Evolutionary conservation across 2,329 filamentous ascomycete species (phyloP).

Genomic region (Fusarium decemcellulare): DNA sequence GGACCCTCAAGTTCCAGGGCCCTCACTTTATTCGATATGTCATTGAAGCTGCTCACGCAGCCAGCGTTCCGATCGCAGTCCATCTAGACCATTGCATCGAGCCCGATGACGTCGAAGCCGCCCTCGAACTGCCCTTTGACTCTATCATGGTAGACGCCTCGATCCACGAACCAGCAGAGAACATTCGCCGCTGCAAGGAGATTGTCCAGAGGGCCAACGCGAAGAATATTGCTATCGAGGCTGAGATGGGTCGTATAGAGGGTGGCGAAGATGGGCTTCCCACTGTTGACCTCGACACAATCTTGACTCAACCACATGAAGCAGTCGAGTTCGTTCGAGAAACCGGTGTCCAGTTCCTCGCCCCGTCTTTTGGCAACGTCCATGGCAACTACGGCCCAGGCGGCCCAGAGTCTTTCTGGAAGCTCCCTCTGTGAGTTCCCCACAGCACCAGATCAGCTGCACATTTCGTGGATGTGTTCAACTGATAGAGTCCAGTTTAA

Average conservation of each 20-base stretch:
- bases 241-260: conserved; percentile 66
- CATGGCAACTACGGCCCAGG: conserved; percentile 20
- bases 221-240: conserved; percentile 73
- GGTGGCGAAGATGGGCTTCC: conserved; percentile 26
- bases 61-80: conserved; percentile 66
- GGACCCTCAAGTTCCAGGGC: conserved; percentile 73
- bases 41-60: conserved; percentile 62
- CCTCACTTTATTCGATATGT: conserved; percentile 62
- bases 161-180: conserved; percentile 74
- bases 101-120: conserved; percentile 44
- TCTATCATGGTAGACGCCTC: conserved; percentile 79
- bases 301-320: conserved; percentile 17
- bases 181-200: conserved; percentile 69
- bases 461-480: neutral
- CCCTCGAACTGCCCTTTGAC: conserved; percentile 64
- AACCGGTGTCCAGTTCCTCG: conserved; percentile 21
- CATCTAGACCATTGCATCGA: conserved; percentile 72
- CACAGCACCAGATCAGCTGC: neutral
- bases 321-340: conserved; percentile 14
- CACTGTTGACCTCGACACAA: conserved; percentile 18
- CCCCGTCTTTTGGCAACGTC: conserved; percentile 25
- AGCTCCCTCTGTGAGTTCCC: conserved; percentile 7
- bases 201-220: conserved; percentile 71
- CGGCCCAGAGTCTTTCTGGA: conserved; percentile 8
- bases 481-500: conserved; percentile 4